These are phyloP conservation scores for Cryptococcus amylolentus DNA, from an alignment of 1,284 basidiomycete genomes.

Conservation along the genomic window DNA sequence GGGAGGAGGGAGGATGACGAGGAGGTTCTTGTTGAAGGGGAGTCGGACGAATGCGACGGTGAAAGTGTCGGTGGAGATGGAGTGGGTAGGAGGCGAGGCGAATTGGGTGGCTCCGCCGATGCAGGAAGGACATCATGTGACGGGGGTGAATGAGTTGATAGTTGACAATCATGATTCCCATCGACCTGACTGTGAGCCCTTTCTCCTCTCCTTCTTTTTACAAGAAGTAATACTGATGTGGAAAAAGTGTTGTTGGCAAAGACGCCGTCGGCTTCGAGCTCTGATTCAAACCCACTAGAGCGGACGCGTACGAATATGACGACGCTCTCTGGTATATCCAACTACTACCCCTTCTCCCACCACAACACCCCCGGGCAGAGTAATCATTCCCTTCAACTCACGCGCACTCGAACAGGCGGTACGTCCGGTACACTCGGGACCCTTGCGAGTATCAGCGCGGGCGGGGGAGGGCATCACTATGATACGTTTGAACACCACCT, in stretches of 20 bases:
- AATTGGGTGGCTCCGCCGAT: constrained; percentile 39
- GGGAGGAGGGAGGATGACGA: constrained; percentile 37
- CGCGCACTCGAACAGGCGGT: constrained; percentile 11
- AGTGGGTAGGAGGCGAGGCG: constrained; percentile 39
- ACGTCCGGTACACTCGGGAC: not conserved
- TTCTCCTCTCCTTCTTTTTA: not conserved
- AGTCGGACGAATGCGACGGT: constrained; percentile 49
- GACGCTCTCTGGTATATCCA: constrained; percentile 6
- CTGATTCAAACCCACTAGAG: constrained; percentile 13
- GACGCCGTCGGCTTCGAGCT: constrained; percentile 27
- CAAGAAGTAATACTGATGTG: not conserved
- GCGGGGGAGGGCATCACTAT: constrained; percentile 11
- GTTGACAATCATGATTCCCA: not conserved
- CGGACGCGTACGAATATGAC: constrained; percentile 16
- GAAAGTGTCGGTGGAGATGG: constrained; percentile 45
- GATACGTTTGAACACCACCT: constrained; percentile 34
- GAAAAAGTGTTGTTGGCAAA: constrained; percentile 22
- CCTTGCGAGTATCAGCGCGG: too few species aligned
- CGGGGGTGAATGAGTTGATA: constrained; percentile 26
- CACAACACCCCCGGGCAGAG: not conserved
- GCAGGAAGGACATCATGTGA: constrained; percentile 40
- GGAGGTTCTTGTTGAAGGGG: constrained; percentile 43
- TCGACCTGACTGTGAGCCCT: not conserved
- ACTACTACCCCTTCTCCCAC: constrained; percentile 3
- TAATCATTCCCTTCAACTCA: constrained; percentile 5